A percentile compares a stretch with the other conserved stretches of the same genome.
These are phyloP conservation scores for Ophiostoma fasciatum DNA, from an alignment of 2,329 filamentous ascomycete genomes.

Conservation along the genomic window DNA sequence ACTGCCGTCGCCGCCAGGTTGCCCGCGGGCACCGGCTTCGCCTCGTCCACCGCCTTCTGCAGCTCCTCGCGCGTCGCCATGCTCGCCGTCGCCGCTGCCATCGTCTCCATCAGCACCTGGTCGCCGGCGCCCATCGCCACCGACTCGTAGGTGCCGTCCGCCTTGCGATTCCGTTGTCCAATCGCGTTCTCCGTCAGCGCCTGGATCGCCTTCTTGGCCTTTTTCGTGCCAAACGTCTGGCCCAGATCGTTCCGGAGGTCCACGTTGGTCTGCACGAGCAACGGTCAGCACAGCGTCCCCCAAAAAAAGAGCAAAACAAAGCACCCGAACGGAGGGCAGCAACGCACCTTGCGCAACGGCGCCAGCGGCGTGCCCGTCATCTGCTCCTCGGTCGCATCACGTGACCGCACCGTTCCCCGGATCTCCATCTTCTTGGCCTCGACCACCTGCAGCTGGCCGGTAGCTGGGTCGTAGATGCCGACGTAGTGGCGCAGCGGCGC, in stretches of 20 bases:
- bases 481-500: slow-evolving; percentile 53
- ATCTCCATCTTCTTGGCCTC: slow-evolving; percentile 51
- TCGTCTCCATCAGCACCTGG: slow-evolving; percentile 45
- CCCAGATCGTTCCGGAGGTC: slow-evolving; percentile 56
- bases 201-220: slow-evolving; percentile 63
- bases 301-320: neutral
- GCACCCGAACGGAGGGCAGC: too few relatives aligned
- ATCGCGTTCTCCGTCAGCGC: slow-evolving; percentile 60
- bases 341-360: slow-evolving; percentile 22
- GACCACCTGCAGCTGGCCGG: slow-evolving; percentile 43
- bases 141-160: slow-evolving; percentile 27
- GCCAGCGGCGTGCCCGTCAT: slow-evolving; percentile 21
- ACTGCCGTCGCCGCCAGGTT: slow-evolving; percentile 53
- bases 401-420: slow-evolving; percentile 39
- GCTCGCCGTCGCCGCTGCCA: slow-evolving; percentile 42
- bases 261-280: slow-evolving; percentile 32
- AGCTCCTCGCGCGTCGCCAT: slow-evolving; percentile 28
- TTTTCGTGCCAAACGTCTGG: slow-evolving; percentile 71
- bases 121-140: slow-evolving; percentile 26
- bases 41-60: slow-evolving; percentile 41
- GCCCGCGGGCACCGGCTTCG: slow-evolving; percentile 58
- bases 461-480: slow-evolving; percentile 47
- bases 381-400: slow-evolving; percentile 35
- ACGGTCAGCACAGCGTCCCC: neutral
- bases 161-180: slow-evolving; percentile 20